Base-by-base conservation (phyloP, 2,329 filamentous ascomycete genomes). In the Macrophomina tecta region DNA sequence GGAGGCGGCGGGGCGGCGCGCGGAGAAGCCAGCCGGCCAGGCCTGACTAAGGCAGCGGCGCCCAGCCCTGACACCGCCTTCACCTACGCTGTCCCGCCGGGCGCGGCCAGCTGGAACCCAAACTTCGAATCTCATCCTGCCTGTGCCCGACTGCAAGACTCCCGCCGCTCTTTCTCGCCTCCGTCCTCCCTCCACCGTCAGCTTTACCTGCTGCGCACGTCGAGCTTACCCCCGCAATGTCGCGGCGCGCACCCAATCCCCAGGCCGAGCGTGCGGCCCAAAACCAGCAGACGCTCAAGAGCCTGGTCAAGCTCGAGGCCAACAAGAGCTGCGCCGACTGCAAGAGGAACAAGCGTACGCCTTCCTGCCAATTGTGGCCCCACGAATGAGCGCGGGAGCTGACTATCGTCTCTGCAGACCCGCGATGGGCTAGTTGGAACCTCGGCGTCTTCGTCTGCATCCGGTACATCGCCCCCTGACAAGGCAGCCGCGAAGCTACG, bases 381-480 rank as follows among this genome's bases (percentile, higher is more conserved):
- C 42, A 11, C 4, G 11, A 9, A 23, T n/a, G 28, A 18, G 32
- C 23, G 46, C 38, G 45, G 12, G 32, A 49, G 38, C 67, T 69
- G 48, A 72, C 74, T 75, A 60, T 5, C 61, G 18, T 8, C 52
- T 61, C 34, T n/a, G 48, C 77, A 97, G 93, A 97, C 83, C 95
- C 95, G 69, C 88, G 95, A 91, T 99, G 95, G 95, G 95, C 95
- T 38, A 97, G 93, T 77, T 99, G 95, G 95, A 99, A 99, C 79
- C 82, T 99, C 65, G 95, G 95, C 73, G 89, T 99, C 76, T 99
- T 99, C 78, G 85, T 99, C 76, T 99, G 95, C 84, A 99, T 99
- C 78, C 91, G 94, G 81, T 82, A 61, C 23, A 28, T 63, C 38
- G 53, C 12, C 64, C 40, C 63, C 34, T 66, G 64, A 66, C 48